A percentile compares a stretch with the other conserved stretches of the same genome.
phyloP scores from a whole-genome alignment of 1,139 yeast genomes.

The Suhomyces guaymorum region DNA sequence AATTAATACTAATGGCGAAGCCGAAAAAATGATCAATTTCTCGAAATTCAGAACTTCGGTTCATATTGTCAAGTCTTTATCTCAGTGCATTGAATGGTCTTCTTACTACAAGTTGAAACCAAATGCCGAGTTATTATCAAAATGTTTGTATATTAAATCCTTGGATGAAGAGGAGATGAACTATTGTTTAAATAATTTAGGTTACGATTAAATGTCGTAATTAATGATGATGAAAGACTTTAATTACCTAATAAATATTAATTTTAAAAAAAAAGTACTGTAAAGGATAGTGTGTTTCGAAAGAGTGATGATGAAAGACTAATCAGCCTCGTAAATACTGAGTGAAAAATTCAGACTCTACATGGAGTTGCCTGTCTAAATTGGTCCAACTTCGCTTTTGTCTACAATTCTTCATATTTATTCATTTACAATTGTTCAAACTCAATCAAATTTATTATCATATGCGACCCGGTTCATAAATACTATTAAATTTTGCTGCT shows the following conservation, averaged over 20 bases:
- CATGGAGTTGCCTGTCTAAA: too few relatives aligned
- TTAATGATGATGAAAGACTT: neutral
- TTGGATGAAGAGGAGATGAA: constrained; percentile 78
- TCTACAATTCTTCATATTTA: too few relatives aligned
- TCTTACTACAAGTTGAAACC: constrained; percentile 53
- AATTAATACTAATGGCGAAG: constrained; percentile 20
- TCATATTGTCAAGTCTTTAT: constrained; percentile 72
- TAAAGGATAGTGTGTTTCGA: neutral
- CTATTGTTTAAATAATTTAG: constrained; percentile 23
- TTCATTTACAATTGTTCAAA: too few relatives aligned
- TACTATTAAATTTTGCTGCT: constrained; percentile 34
- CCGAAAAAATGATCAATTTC: constrained; percentile 63
- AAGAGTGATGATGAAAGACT: neutral
- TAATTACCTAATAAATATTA: neutral
- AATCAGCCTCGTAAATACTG: too few relatives aligned
- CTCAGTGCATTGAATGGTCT: constrained; percentile 87
- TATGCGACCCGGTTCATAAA: too few relatives aligned
- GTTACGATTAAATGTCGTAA: constrained; percentile 1
- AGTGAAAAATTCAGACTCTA: too few relatives aligned
- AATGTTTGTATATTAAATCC: constrained; percentile 78
- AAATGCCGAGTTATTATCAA: constrained; percentile 67
- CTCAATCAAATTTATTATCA: too few relatives aligned
- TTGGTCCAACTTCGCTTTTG: neutral
- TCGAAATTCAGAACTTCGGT: constrained; percentile 78
- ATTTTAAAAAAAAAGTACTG: neutral